These are phyloP conservation scores for Laetiporus sulphureus DNA, from an alignment of 1,284 basidiomycete genomes.

Conservation along the genomic window DNA sequence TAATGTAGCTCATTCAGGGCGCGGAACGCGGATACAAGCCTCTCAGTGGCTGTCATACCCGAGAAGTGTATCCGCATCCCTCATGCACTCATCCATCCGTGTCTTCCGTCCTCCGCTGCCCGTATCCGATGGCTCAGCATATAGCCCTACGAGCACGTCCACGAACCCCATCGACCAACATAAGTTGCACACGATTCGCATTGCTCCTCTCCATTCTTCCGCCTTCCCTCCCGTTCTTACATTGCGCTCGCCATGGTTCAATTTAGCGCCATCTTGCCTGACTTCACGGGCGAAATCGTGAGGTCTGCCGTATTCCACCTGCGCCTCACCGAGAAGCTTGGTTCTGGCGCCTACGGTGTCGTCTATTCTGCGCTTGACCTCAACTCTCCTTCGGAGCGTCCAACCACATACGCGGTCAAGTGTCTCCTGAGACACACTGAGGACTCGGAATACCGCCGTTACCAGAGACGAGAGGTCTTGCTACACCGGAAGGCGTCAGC, in stretches of 20 bases:
- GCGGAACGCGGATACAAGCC: no score
- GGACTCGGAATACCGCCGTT: conserved; percentile 44
- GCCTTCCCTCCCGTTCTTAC: background rate
- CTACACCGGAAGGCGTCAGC: conserved; percentile 48
- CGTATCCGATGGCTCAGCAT: no score
- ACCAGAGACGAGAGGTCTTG: conserved; percentile 23
- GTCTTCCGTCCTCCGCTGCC: no score
- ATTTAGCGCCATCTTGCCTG: conserved; percentile 23
- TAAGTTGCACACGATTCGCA: no score
- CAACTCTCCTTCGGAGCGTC: conserved; percentile 15
- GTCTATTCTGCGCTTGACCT: conserved; percentile 54
- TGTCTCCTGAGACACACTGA: conserved; percentile 54
- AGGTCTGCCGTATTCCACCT: conserved; percentile 13
- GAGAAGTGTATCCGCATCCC: no score
- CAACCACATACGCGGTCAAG: conserved; percentile 49
- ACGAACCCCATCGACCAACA: no score
- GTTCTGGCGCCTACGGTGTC: conserved; percentile 62
- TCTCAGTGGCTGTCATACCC: no score
- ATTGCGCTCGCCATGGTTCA: conserved; percentile 14
- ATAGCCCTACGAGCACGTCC: no score
- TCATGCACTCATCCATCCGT: no score
- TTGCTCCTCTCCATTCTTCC: background rate
- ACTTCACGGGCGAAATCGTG: conserved; percentile 20
- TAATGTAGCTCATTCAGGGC: no score
- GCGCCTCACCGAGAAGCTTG: conserved; percentile 45